Evolutionary conservation across 495 filamentous ascomycete species (phyloP), one percentile per base, ranked within the genome.

Genomic region (Xylaria bambusicola): DNA sequence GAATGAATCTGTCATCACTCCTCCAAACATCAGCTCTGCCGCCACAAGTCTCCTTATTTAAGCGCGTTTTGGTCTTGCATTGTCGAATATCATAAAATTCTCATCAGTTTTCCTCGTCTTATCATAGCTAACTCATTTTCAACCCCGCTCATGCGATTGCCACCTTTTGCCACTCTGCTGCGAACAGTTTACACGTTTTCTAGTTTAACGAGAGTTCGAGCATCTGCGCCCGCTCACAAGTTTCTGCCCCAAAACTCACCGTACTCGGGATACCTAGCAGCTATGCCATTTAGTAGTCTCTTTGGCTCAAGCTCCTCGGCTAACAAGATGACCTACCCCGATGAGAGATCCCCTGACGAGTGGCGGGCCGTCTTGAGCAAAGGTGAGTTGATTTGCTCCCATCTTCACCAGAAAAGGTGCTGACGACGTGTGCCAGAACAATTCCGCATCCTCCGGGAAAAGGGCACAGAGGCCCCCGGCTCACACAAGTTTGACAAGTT

Each of bases 401-500:
- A 26, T 3, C 0, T 42, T n/a, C 1, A 46, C 21, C n/a, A 21
- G 10, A 26, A 6, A 27, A 23, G 41, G 13, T 17, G 12, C 53
- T 56, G 18, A 56, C 40, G 31, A 21, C 29, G 20, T n/a, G 4
- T 21, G 29, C 46, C 63, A 94, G 94, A 96, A 59, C 93, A 98
- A 84, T 98, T 97, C 82, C 88, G 90, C 59, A 80, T 97, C 67
- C 84, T 98, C 59, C 87, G 94, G 66, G 73, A 93, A 72, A 90
- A 97, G 72, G 93, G 92, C 62, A 98, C 94, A 48, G 94, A 98
- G 72, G 77, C 83, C 2, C 80, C 92, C 24, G 84, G 80, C 63
- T 86, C 86, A 6, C 93, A 93, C 59, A 83, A 88, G 72, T 97
- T 91, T 75, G 86, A 98, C 75, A 88, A 92, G 68, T 93, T 97